Evolutionary conservation across 176 grass and related monocot genomes (phyloP).

Genomic region (Bromus sterilis): DNA sequence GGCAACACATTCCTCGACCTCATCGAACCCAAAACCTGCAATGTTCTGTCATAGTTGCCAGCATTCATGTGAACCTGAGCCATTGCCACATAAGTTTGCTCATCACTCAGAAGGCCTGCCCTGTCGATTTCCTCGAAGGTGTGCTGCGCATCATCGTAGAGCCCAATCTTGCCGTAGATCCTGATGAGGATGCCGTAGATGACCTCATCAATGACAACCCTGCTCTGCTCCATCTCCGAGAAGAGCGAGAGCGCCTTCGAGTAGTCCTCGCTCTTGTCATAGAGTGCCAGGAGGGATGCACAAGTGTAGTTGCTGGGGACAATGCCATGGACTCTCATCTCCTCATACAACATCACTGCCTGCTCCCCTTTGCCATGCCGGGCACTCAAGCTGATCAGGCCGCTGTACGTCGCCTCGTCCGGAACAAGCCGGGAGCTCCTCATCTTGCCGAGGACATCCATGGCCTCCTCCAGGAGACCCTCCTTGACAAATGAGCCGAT

Average conservation of each 20-base stretch:
- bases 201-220: constrained; percentile 70
- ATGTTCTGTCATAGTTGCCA: constrained; percentile 46
- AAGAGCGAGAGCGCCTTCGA: constrained; percentile 74
- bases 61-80: constrained; percentile 73
- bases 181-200: constrained; percentile 90
- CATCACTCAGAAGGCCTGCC: constrained; percentile 44
- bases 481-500: constrained; percentile 60
- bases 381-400: constrained; percentile 57
- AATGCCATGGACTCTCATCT: constrained; percentile 56
- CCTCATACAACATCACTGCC: constrained; percentile 55
- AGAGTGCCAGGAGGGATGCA: constrained; percentile 64
- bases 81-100: constrained; percentile 89
- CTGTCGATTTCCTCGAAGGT: constrained; percentile 68
- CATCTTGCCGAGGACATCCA: constrained; percentile 59
- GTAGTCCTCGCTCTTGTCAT: constrained; percentile 78
- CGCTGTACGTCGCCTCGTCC: constrained; percentile 56
- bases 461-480: constrained; percentile 48
- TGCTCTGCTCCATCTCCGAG: constrained; percentile 59
- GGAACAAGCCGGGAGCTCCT: constrained; percentile 32
- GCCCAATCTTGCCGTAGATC: constrained; percentile 78
- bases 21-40: constrained; percentile 64
- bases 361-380: constrained; percentile 60
- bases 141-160: constrained; percentile 59
- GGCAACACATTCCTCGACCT: constrained; percentile 45
- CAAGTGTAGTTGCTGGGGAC: constrained; percentile 85